Conservation (phyloP, 2,329 filamentous ascomycete genomes). For the Trichoderma cornu-damae region DNA sequence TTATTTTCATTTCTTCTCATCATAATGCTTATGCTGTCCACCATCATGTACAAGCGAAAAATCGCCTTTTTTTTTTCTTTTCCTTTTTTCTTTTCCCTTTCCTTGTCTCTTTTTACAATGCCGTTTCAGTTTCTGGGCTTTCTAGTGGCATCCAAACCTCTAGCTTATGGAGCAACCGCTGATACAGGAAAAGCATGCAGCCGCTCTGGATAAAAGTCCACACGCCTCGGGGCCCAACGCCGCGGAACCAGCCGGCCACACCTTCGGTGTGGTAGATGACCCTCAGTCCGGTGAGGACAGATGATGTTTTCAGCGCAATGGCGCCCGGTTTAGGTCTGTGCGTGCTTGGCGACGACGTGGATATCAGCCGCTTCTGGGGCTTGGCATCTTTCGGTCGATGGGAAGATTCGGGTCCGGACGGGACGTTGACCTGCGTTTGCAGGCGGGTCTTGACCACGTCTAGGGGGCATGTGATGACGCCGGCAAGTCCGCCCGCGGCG, state of each 20-base stretch:
- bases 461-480: conserved; percentile 89
- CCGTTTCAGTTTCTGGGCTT: not conserved
- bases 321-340: conserved; percentile 74
- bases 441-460: conserved; percentile 97
- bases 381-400: conserved; percentile 33
- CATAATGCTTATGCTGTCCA: conserved; percentile 4
- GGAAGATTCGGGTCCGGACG: conserved; percentile 22
- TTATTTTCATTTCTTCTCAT: conserved; percentile 7
- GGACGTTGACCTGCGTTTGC: conserved; percentile 70
- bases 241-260: conserved; percentile 83
- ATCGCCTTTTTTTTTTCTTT: not conserved
- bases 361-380: conserved; percentile 67
- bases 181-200: conserved; percentile 94
- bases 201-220: conserved; percentile 98
- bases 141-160: conserved; percentile 44
- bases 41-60: conserved; percentile 2
- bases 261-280: conserved; percentile 91
- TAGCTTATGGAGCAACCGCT: conserved; percentile 74
- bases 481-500: conserved; percentile 84
- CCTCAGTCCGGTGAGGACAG: conserved; percentile 74
- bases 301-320: conserved; percentile 79
- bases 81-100: not conserved
- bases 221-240: conserved; percentile 84
- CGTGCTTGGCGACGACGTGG: conserved; percentile 83
- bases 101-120: not conserved